Conservation (phyloP, 1,139 yeast genomes). For the Entelexis paramagnoliae region DNA sequence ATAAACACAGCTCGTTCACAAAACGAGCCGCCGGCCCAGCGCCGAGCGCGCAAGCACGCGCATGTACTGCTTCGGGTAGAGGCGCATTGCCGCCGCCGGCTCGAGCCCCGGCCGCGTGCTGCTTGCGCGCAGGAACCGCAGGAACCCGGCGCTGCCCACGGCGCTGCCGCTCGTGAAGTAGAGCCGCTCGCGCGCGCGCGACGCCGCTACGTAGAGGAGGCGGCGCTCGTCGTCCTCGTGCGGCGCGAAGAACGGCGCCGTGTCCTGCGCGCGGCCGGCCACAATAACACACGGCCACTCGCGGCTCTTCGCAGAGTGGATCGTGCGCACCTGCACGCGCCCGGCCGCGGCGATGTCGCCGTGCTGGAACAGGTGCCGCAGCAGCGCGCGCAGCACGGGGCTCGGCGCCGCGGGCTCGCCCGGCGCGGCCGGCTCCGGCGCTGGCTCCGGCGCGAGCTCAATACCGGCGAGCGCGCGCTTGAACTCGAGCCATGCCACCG, state of each 20-base stretch:
- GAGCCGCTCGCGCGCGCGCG: conserved; percentile 43
- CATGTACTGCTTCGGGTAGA: neutral
- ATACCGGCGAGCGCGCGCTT: neutral
- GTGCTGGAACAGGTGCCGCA: neutral
- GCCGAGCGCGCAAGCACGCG: neutral
- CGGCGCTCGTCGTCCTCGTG: conserved; percentile 34
- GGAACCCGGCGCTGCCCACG: neutral
- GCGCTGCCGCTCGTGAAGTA: conserved; percentile 7
- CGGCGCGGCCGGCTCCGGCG: no score
- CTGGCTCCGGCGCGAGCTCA: neutral
- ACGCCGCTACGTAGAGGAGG: conserved; percentile 71
- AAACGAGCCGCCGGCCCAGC: neutral
- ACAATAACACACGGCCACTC: conserved; percentile 86
- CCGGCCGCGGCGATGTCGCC: neutral
- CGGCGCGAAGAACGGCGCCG: neutral
- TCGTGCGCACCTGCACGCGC: conserved; percentile 46
- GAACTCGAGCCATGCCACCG: neutral
- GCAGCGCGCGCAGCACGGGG: neutral
- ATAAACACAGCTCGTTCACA: no score
- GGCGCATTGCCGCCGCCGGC: neutral
- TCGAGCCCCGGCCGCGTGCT: neutral
- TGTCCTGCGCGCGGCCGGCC: conserved; percentile 44
- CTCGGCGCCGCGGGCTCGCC: no score
- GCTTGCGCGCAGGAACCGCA: neutral
- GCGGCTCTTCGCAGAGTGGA: conserved; percentile 82